A percentile compares a stretch with the other conserved stretches of the same genome.
These are phyloP conservation scores for Quercus tomentella DNA, from an alignment of 331 rosid genomes.

Conservation along the genomic window DNA sequence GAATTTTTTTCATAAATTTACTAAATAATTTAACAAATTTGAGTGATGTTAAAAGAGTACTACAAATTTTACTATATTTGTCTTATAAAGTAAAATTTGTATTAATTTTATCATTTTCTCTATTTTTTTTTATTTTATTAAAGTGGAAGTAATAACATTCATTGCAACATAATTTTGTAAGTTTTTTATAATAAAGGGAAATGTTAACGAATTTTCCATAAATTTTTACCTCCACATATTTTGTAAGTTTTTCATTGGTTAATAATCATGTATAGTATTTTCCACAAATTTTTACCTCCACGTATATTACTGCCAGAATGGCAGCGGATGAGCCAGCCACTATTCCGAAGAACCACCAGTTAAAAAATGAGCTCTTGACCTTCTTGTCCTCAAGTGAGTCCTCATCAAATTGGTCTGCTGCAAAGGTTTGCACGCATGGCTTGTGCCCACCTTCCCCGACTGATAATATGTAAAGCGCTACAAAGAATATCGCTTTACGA, in stretches of 20 bases:
- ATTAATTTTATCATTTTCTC: not conserved
- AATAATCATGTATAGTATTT: not conserved
- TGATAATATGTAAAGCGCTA: slow-evolving; percentile 27
- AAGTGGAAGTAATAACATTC: too few species aligned
- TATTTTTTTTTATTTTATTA: not conserved
- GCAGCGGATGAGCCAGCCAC: slow-evolving; percentile 39
- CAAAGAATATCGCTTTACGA: slow-evolving; percentile 1
- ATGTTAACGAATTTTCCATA: not conserved
- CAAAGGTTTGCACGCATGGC: slow-evolving; percentile 72
- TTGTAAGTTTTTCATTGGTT: too few species aligned
- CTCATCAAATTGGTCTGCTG: slow-evolving; percentile 63
- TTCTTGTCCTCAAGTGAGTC: slow-evolving; percentile 23
- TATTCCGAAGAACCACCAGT: slow-evolving; percentile 63
- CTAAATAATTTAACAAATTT: too few species aligned
- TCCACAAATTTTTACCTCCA: slow-evolving; percentile 5
- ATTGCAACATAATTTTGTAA: too few species aligned
- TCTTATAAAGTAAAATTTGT: too few species aligned
- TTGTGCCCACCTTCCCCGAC: slow-evolving; percentile 61
- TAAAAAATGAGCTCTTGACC: too few species aligned
- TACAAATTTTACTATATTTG: too few species aligned
- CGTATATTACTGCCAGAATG: slow-evolving; percentile 12
- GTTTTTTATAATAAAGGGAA: not conserved
- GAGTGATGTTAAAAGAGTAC: too few species aligned
- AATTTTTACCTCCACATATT: slow-evolving; percentile 14
- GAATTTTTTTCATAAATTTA: too few species aligned